phyloP scores from a whole-genome alignment of 2,329 filamentous ascomycete genomes.

The Aureobasidium leucospermi region DNA sequence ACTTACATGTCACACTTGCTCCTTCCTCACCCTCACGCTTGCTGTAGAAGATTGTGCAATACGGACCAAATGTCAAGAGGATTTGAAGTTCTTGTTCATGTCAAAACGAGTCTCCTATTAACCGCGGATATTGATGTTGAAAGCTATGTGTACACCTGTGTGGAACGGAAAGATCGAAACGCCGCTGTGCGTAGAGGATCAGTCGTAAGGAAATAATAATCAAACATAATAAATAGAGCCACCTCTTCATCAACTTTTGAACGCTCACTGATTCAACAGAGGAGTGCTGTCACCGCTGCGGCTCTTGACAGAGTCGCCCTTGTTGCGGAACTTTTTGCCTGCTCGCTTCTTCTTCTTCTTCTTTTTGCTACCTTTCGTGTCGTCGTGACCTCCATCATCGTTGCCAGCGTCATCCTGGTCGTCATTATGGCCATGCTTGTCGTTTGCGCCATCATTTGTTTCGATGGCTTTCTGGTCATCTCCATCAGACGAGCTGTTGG shows the following conservation, averaged over 20 bases:
- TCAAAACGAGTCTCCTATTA: background rate
- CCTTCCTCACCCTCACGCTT: background rate
- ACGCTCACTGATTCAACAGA: slow-evolving; percentile 20
- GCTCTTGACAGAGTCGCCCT: slow-evolving; percentile 14
- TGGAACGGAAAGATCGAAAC: background rate
- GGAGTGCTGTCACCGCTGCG: slow-evolving; percentile 16
- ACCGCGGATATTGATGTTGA: background rate
- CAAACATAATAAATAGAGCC: background rate
- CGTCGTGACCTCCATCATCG: slow-evolving; percentile 10
- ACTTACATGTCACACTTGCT: no score
- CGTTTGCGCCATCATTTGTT: slow-evolving; percentile 17
- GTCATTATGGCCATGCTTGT: slow-evolving; percentile 7
- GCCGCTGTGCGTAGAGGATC: slow-evolving; percentile 1
- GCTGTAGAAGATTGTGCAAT: no score
- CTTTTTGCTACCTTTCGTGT: slow-evolving; percentile 15
- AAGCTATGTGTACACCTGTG: background rate
- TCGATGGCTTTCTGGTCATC: slow-evolving; percentile 28
- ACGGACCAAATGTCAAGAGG: background rate
- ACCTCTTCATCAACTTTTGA: background rate
- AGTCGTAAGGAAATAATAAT: background rate
- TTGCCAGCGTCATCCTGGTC: slow-evolving; percentile 13
- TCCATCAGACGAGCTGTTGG: slow-evolving; percentile 50
- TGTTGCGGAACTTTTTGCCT: slow-evolving; percentile 18
- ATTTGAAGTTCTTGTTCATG: background rate
- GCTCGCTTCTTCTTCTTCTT: slow-evolving; percentile 20